Base-by-base conservation (phyloP, 306 rosid genomes). In the Sophora flavescens region DNA sequence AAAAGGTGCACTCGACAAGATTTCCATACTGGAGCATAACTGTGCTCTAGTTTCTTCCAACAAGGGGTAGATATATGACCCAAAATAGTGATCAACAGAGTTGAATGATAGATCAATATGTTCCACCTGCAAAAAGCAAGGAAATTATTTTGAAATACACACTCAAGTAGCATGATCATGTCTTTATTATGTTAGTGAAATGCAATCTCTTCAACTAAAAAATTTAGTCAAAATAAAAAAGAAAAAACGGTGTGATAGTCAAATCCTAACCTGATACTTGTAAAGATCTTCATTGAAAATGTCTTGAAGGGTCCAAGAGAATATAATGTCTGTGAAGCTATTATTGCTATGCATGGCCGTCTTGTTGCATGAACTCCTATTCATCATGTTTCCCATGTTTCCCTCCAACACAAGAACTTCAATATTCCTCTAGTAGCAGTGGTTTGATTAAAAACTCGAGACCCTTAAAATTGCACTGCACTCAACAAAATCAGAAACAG, bases 21-120 rank as follows among this genome's bases (percentile, higher is more conserved):
- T 65, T 22, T 88, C 90, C 96, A 92, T 79, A 64, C 86, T 82
- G 0, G 89, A 83, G 42, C 82, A 68, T n/a, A 92, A 13, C 1
- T 85, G 70, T 4, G 90, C 90, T 60, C 96, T 65, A 13, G 92
- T 87, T 76, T 92, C 97, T 63, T 92, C 96, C 83, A 92, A 52
- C 13, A 92, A 83, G 1, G 92, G 96, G 78, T 85, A 72, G 39
- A 72, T 64, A 53, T 63, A 87, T 11, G 88, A 90, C 6, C 39
- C 74, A 54, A 87, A 81, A 79, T 88, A 92, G 8, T 83, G 85
- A 28, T 28, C 3, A 70, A 76, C 80, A 0, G 93, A 87, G 4
- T 60, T 22, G 63, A 90, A 92, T 12, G 83, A 48, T 10, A 44
- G 47, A n/a, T 87, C 88, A 81, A 90, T 90, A 36, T 44, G 5